Evolutionary conservation across 2,329 filamentous ascomycete genomes (phyloP), one percentile per base, ranked within the genome.

Genomic region (Neoscytalidium dimidiatum): DNA sequence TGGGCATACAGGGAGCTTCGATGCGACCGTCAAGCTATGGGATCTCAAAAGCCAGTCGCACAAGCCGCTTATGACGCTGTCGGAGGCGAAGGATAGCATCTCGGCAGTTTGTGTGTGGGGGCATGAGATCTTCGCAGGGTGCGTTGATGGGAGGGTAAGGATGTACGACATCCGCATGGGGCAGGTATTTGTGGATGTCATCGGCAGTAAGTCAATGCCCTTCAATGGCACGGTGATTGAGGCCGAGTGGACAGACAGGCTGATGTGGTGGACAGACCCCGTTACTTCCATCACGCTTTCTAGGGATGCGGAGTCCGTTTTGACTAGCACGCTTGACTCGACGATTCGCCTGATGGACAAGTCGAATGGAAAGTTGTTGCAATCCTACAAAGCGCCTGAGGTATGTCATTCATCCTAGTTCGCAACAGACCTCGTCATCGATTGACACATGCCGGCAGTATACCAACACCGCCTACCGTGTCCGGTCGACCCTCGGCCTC

Each of bases 91-190:
- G 69, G 92, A 96, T 75, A 85, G 87, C 62, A 83, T 94, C 28
- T 78, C 77, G 3, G 76, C 76, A 64, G 68, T 85, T 8, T 71
- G 73, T 6, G 75, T 84, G 2, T 66, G 71, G 19, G 82, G 79
- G 19, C 71, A 73, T 13, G 81, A 84, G 77, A 86, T 98, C 57
- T 78, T 92, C 1, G 85, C 86, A 1, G 92, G 90, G 0, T 94
- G 92, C 75, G 92, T 97, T 64, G 94, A 98, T 78, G 94, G 94
- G 2, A 83, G 90, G 65, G 86, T 96, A 0, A 83, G 94, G 62
- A 84, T 84, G 66, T 97, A 98, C 79, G 94, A 98, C 79, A 79
- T 96, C 44, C 84, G 92, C 63, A 90, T 87, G 83, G 94, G 94
- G 0, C 83, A 82, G 61, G 83, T 88, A 56, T 86, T 87, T 4